Evolutionary conservation across 352 stramenopile genomes (phyloP), one percentile per base, ranked within the genome.

Genomic region (Phytophthora megakarya): DNA sequence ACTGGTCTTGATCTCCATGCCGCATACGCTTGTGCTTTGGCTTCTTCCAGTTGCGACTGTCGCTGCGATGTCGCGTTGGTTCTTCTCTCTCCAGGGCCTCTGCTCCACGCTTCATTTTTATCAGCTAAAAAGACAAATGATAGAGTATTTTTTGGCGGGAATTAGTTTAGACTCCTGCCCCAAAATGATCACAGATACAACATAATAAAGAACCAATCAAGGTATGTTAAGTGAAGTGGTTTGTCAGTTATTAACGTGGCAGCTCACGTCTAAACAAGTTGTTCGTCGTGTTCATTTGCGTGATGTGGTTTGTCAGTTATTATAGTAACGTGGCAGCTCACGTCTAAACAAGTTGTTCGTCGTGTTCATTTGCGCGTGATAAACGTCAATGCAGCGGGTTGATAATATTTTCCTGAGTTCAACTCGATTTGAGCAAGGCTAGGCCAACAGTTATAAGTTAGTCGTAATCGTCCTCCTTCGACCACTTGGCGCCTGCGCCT

Each of bases 391-490:
- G 42, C 43, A 51, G 38, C 46, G 9, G 12, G 28, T 25, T 32
- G 39, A 35, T 35, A 35, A 35, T 35, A 35, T 35, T 35, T 53
- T 58, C 30, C 18, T 49, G 28, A 15, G 11, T 23, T 47, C 33
- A 46, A 40, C 22, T 53, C 26, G 44, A 22, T 37, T 57, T 21
- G 38, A 48, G 43, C 18, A 39, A 37, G 30, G 43, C 23, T 45
- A 54, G 61, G 52, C 52, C 54, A 42, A 26, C 43, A 55, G 50
- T 48, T 48, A 69, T 61, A 72, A 72, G 47, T 88, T 86, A 93
- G 65, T 93, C 86, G 73, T 97, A 96, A 72, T 96, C 88, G 63
- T 92, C 79, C 75, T 97, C 89, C 74, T 97, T 97, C 26, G 89
- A 97, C 88, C 89, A 97, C 73, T 91, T 92, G 67, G 83, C 84